Conservation (phyloP, 2,329 filamentous ascomycete genomes). For the Penicillium aurantiogriseum region DNA sequence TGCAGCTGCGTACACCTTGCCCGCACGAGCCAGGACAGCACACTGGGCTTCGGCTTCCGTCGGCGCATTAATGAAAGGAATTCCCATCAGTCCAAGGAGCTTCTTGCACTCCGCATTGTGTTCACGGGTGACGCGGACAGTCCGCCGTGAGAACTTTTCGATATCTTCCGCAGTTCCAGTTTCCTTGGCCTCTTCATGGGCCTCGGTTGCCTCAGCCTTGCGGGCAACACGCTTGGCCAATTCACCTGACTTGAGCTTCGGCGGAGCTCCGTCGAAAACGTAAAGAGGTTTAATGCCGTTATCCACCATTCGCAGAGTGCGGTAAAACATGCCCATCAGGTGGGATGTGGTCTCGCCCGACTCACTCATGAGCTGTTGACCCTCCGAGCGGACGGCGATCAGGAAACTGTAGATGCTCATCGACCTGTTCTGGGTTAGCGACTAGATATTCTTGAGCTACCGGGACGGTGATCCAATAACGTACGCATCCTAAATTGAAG, state of each 20-base stretch:
- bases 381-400: constrained; percentile 93
- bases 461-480: constrained; percentile 14
- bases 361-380: constrained; percentile 93
- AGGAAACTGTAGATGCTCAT: constrained; percentile 99
- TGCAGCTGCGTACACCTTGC: constrained; percentile 94
- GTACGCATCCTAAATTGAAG: constrained; percentile 56
- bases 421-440: constrained; percentile 56
- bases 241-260: constrained; percentile 96
- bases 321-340: constrained; percentile 99
- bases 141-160: constrained; percentile 92
- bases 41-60: constrained; percentile 98
- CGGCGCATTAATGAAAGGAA: constrained; percentile 90
- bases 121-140: constrained; percentile 91
- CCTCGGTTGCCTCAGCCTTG: constrained; percentile 87
- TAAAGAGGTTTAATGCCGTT: constrained; percentile 98
- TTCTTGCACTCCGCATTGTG: constrained; percentile 94
- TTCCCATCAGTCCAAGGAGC: constrained; percentile 89
- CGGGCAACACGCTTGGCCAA: constrained; percentile 93
- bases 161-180: constrained; percentile 96
- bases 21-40: constrained; percentile 80
- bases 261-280: constrained; percentile 94
- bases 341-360: constrained; percentile 96
- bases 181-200: constrained; percentile 92
- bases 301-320: constrained; percentile 94
- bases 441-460: background rate